Evolutionary conservation across 192 early-diverging fungal species (phyloP), one percentile per base, ranked within the genome.

Genomic region (Backusella morwellensis): DNA sequence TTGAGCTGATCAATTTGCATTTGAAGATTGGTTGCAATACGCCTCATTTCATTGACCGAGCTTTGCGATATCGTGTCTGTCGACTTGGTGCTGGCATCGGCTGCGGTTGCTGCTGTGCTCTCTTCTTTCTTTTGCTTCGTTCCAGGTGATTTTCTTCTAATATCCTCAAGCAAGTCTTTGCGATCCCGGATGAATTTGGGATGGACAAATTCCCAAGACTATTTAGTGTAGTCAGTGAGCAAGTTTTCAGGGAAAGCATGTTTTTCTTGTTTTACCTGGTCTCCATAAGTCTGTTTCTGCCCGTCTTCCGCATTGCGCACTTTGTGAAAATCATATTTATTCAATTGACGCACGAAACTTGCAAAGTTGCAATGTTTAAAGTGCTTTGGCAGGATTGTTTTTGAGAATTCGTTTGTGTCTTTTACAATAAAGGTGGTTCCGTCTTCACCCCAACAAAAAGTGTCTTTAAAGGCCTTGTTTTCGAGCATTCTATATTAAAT

Each of bases 251-350:
- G 36, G 35, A 9, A 35, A 36, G 11, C 7, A 68, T 9, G 12
- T 38, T 7, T n/a, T 5, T 26, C 29, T 68, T 19, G 23, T 23
- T 70, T 19, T 84, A 89, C 87, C 84, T 87, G 87, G 38, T 90
- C 87, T 41, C 89, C 89, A 68, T 90, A 86, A 11, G 79, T 78
- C 40, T 56, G 54, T 14, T 76, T 70, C 14, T 77, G 66, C 6
- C 77, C 77, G 32, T 90, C 87, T 21, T 88, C 85, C 23, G 83
- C 78, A 44, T 87, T 88, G 70, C 88, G 88, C 35, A 92, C 84
- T 80, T 93, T 94, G 82, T 92, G 91, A 78, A 94, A 94, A 72
- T 89, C 92, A 73, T 93, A 94, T 76, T 91, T 93, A 84, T 94
- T 94, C n/a, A 93, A 86, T 73, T 94, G 92, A 9, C 92, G 86